Conservation (phyloP, 768 basidiomycete species). For the Daedaleopsis nitida region DNA sequence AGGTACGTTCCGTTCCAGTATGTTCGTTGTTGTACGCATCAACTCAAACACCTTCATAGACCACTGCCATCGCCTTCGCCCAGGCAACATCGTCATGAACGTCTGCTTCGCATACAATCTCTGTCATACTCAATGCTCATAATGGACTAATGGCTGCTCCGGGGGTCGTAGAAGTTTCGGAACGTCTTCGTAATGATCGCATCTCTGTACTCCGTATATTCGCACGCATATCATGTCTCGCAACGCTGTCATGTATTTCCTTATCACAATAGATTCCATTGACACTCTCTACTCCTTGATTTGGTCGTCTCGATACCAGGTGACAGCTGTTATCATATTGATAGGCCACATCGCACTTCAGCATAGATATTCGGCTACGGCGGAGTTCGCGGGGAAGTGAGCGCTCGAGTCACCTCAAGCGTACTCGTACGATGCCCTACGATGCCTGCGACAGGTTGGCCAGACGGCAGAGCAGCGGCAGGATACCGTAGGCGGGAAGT, state of each 20-base stretch:
- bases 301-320: no score
- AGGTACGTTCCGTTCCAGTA: slow-evolving; percentile 53
- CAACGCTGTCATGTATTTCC: background rate
- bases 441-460: no score
- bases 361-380: no score
- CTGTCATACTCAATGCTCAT: slow-evolving; percentile 1
- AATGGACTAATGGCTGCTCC: slow-evolving; percentile 3
- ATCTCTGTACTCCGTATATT: slow-evolving; percentile 1
- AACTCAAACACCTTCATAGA: slow-evolving; percentile 44
- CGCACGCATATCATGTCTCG: slow-evolving; percentile 8
- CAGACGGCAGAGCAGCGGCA: no score
- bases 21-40: slow-evolving; percentile 1
- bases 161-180: slow-evolving; percentile 8
- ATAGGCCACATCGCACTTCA: no score
- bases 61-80: slow-evolving; percentile 85
- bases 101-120: background rate
- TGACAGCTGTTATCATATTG: no score
- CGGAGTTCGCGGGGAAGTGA: no score
- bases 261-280: slow-evolving; percentile 9
- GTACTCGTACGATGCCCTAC: no score
- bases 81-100: slow-evolving; percentile 54
- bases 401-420: no score
- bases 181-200: slow-evolving; percentile 8
- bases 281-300: background rate
- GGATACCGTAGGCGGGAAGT: no score